Base-by-base conservation (phyloP, 2,329 filamentous ascomycete species). In the Fusarium hainanense region DNA sequence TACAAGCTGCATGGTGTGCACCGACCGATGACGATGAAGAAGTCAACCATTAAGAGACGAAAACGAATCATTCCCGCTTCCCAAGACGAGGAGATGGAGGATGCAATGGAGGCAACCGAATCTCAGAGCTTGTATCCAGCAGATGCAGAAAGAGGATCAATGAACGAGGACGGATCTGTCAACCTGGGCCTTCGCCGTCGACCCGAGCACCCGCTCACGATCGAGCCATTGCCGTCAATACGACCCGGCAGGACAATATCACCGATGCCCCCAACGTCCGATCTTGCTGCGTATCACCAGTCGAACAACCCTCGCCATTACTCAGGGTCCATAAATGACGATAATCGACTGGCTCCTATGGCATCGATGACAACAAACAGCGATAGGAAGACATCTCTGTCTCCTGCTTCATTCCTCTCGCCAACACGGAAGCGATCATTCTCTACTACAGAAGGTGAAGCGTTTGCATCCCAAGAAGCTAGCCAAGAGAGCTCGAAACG, bases 21-120 rank as follows among this genome's bases (percentile, higher is more conserved):
- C 79, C 88, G 96, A 43, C 96, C 96, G 0, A 93, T 96, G 7
- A 93, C 93, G n/a, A 98, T 99, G 96, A 99, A 98, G 81, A 98
- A 98, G 80, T 92, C 93, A 5, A 92, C 97, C 27, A 99, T 99
- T 79, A 98, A 99, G 81, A 89, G 96, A 67, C 88, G 96, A 65
- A 98, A 98, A 85, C 90, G 96, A 62, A 94, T 98, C 8, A 94
- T 98, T 44, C 94, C 95, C 20, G 93, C 92, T 20, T 83, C 88
- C 27, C 83, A 86, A 50, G 85, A 84, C 74, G 82, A 82, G 32
- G 80, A 85, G 50, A 78, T 82, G 47, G 82, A 85, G 37, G 87
- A 89, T 32, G 83, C 80, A 9, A 80, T 83, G 14, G 82, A 85
- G 20, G 81, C 83, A 5, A 80, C 82, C 20, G 78, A 79, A 37